Conservation (phyloP, 306 rosid species). For the Senna tora region DNA sequence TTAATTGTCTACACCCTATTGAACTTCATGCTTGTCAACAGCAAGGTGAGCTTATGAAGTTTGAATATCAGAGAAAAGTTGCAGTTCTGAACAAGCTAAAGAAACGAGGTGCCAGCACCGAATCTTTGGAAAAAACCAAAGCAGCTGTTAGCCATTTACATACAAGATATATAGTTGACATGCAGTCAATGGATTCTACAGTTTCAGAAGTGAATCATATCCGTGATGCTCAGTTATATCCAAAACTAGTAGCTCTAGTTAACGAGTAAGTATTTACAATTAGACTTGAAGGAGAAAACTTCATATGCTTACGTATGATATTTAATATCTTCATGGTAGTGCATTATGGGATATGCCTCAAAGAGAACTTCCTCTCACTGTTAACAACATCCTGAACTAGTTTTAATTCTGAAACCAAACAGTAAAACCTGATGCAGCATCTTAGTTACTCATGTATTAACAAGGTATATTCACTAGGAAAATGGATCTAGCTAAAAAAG, state of each 20-base stretch:
- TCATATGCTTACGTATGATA: background rate
- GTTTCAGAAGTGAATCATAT: slow-evolving; percentile 77
- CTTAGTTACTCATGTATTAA: background rate
- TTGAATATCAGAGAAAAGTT: slow-evolving; percentile 83
- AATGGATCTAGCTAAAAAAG: background rate
- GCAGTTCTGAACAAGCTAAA: slow-evolving; percentile 74
- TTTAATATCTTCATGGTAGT: slow-evolving; percentile 31
- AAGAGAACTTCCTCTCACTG: slow-evolving; percentile 7
- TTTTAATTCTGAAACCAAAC: slow-evolving; percentile 6
- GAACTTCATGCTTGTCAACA: slow-evolving; percentile 38
- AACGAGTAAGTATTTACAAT: slow-evolving; percentile 55
- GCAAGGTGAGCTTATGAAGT: slow-evolving; percentile 93
- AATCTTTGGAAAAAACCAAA: slow-evolving; percentile 81
- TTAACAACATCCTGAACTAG: background rate
- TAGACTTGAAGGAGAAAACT: background rate
- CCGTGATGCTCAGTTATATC: slow-evolving; percentile 81
- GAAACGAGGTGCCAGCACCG: slow-evolving; percentile 66
- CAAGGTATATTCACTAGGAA: background rate
- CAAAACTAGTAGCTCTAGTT: slow-evolving; percentile 74
- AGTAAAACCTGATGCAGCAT: slow-evolving; percentile 5
- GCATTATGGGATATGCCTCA: slow-evolving; percentile 14
- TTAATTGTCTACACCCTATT: background rate
- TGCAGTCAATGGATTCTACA: slow-evolving; percentile 94
- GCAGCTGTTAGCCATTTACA: slow-evolving; percentile 91
- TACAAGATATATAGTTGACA: slow-evolving; percentile 84